Base-by-base conservation (phyloP, 2,329 filamentous ascomycete species). In the Penicillium sp. region DNA sequence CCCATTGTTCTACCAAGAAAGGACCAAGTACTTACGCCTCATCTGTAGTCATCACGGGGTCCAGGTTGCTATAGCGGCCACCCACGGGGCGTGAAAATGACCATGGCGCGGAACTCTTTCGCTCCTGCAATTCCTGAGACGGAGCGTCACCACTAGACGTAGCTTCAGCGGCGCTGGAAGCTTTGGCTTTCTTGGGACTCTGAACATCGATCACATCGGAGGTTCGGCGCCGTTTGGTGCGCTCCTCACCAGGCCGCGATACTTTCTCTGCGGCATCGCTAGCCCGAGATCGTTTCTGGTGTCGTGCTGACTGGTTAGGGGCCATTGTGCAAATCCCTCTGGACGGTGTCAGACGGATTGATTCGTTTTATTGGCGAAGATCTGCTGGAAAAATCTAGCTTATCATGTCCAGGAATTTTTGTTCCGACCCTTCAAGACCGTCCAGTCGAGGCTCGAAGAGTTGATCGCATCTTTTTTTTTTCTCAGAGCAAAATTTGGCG, bases 11-110 rank as follows among this genome's bases (percentile, higher is more conserved):
- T 35, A 28, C 11, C 52, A 6, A 45, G 22, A 16, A 33, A 33
- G 30, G 4, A 11, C 30, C 30, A 11, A 45, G 25, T 22, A 71
- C 78, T 68, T 73, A 84, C 79, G 83, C 81, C 67, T 85, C 84
- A 71, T 88, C 84, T n/a, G 67, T 64, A 2, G 85, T 83, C 70
- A 88, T 84, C 8, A 86, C 70, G 6, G 86, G 84, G 67, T 88
- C 84, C 53, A 83, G 73, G 49, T 82, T 76, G 58, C 84, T 76
- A 68, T 86, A 85, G 57, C 81, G 81, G 25, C 86, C 86, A 43
- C 83, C 85, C 33, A 80, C 72, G 7, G 81, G 74, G n/a, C 78
- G 72, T 19, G 83, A 84, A 10, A 84, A 68, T 26, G 73, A 76
- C 83, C 83, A 85, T 26, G 65, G 62, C 38, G 64, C 55, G 54